Conservation (phyloP, 805 yeast genomes). For the Candida insectalens region DNA sequence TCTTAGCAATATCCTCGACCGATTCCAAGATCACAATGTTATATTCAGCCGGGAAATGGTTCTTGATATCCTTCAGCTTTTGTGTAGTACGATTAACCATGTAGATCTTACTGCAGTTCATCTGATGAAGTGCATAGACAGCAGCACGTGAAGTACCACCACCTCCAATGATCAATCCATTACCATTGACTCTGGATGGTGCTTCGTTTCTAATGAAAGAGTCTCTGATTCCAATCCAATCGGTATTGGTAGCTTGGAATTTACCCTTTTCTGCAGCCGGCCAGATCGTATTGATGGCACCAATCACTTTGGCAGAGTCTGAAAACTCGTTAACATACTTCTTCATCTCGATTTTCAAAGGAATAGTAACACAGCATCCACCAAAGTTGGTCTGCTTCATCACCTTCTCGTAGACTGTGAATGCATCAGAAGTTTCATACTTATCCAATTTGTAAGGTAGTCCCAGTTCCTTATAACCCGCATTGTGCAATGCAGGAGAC, state of each 20-base stretch:
- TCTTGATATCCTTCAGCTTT: conserved; percentile 50
- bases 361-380: conserved; percentile 94
- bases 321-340: conserved; percentile 54
- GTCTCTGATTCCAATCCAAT: conserved; percentile 81
- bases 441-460: conserved; percentile 64
- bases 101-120: conserved; percentile 74
- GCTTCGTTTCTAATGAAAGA: conserved; percentile 60
- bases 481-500: conserved; percentile 80
- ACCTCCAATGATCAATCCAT: conserved; percentile 85
- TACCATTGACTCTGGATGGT: conserved; percentile 28
- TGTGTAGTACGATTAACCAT: conserved; percentile 71
- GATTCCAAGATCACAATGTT: conserved; percentile 50
- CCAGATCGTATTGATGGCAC: conserved; percentile 87
- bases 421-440: conserved; percentile 60
- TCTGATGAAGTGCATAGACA: conserved; percentile 64
- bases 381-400: conserved; percentile 53
- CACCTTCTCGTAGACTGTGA: conserved; percentile 42
- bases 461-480: conserved; percentile 66
- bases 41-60: conserved; percentile 47
- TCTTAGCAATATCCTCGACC: conserved; percentile 32
- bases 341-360: conserved; percentile 77
- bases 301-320: conserved; percentile 72
- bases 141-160: conserved; percentile 99
- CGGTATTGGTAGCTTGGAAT: conserved; percentile 84
- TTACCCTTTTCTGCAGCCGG: conserved; percentile 41